Base-by-base conservation (phyloP, 2,329 filamentous ascomycete species). In the Talaromyces pinophilus region DNA sequence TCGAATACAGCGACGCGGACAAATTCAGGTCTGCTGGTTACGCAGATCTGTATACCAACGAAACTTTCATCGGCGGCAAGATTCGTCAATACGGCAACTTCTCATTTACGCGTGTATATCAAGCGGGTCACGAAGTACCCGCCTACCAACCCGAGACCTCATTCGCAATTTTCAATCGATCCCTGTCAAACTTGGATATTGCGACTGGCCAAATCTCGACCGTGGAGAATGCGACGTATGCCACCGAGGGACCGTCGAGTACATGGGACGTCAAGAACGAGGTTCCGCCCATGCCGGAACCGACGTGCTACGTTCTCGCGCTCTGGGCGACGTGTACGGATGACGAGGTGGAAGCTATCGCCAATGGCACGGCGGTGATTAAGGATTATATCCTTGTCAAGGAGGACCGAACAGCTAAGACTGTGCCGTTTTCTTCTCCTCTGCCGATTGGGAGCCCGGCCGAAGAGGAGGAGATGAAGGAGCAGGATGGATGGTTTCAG, bases 101-200 rank as follows among this genome's bases (percentile, higher is more conserved):
- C 68, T 83, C 82, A 0, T 85, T 83, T 71, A 75, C 78, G 0
- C 79, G 82, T 5, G 80, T 84, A 55, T 84, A 79, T 67, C 71
- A 83, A 54, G 81, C 82, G 1, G 82, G 82, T 5, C 82, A 84
- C 67, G 75, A 81, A 67, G 81, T 85, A 1, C 83, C 83, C 15
- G 79, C 82, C 0, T 87, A 86, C 70, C 84, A 87, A 70, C 85
- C 85, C 0, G 79, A 86, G 69, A 84, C 84, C 0, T 80, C 82
- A 2, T 85, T 83, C 61, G 76, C 83, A 67, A 82, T 87, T 57
- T 87, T 87, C 73, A 77, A 80, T 22, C 83, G 86, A 5, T 80
- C 81, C 0, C 78, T 86, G 59, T 77, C 82, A 61, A 81, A 82
- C 59, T 78, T 75, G 11, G 86, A 87, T 66, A 78, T 89, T 59